Base-by-base conservation (phyloP, 2,329 filamentous ascomycete genomes). In the Ambrosiella xylebori region DNA sequence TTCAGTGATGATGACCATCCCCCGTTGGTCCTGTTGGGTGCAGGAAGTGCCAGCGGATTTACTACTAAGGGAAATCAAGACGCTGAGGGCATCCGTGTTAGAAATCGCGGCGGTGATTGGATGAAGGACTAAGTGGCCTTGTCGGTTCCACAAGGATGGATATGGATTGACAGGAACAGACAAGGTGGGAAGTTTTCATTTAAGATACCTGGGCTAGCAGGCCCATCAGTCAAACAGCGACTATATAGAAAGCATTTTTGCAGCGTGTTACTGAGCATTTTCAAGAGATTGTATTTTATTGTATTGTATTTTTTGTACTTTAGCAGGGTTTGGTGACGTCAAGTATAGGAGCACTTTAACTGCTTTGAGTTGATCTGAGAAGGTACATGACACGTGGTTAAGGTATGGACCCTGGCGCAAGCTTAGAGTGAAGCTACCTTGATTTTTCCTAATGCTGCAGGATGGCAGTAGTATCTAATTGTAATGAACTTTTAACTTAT, bases 1-100 rank as follows among this genome's bases (percentile, higher is more conserved):
- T 72, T 73, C 19, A 78, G 76, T 64, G 78, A 81, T 56, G 78
- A 81, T 61, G 76, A 75, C 49, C 68, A 66, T 39, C 58, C 65
- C 38, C 58, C 63, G 5, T 57, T 54, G 9, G 54, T 54, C 17
- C 13, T 13, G 15, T 35, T 35, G 49, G 49, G 49, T 35, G 27
- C 27, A 4, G 49, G 49, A 27, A 51, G 17, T 51, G 15, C 49
- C 17, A 13, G 13, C 1, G 49, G 49, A 15, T 27, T 35, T 35
- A 27, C 17, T 13, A 51, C 19, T 13, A 35, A 6, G 19, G 49
- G 49, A 13, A 35, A 45, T 45, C 36, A 44, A 40, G 15, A 45
- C 51, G 17, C 47, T 17, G 35, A 51, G 49, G 49, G 49, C n/a
- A n/a, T 41, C 3, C 11, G 39, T 2, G 39, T 7, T 11, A 41